Base-by-base conservation (phyloP, 768 basidiomycete genomes). In the Sarcodon sp. region DNA sequence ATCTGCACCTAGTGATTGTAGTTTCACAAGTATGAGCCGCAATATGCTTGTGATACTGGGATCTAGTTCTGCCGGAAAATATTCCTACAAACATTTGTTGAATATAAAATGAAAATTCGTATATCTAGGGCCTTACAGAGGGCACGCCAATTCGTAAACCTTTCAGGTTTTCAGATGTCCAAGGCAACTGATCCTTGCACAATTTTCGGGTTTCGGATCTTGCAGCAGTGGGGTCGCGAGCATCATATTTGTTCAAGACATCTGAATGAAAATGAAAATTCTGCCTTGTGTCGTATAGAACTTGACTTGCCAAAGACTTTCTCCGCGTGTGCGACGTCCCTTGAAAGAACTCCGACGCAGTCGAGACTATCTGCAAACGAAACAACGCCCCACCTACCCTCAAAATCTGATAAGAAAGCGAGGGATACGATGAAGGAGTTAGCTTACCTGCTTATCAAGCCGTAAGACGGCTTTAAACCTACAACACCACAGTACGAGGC, bases 331-430 rank as follows among this genome's bases (percentile, higher is more conserved):
- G 63, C 57, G 0, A 86, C 72, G 13, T 73, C 68, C 38, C 62
- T 66, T 0, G 77, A 81, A 43, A 99, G 62, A 4, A 98, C 66
- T 0, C 94, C 94, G 0, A 99, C 91, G 54, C 89, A 93, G 57
- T 99, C 96, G 10, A 99, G 66, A 52, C 90, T 93, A 57, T 96
- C 92, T 0, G 94, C 94, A 55, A 88, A 99, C 0, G 91, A 82
- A 3, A 99, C 76, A 0, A 97, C 78, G 6, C 96, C 96, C 78
- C 83, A 84, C 58, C 93, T 90, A 38, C 1, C 27, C 31, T n/a
- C 32, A 41, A 9, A 11, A 15, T 4, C 35, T 3, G 13, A 1
- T 3, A 34, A 13, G n/a, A 13, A 1, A 27, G 27, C 8, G 6
- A 55, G 41, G 48, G 45, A 47, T 4, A 37, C 13, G 8, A 12